Conservation (phyloP, 148 eudicot species). For the Linanthus parryae region DNA sequence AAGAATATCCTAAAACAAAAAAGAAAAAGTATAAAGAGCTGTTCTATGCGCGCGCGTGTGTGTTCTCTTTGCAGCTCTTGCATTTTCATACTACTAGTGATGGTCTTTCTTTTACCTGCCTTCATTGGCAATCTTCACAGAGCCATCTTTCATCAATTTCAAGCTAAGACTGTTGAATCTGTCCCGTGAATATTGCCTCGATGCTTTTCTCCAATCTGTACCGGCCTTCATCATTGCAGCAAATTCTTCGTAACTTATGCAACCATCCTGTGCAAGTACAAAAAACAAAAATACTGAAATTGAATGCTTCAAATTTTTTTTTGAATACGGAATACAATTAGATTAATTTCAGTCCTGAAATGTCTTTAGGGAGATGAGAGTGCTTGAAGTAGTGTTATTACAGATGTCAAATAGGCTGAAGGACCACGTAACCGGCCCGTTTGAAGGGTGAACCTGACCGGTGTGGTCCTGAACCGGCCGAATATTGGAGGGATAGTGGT, state of each 20-base stretch:
- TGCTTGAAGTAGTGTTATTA: background rate
- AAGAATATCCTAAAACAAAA: too few relatives aligned
- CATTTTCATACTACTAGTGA: conserved; percentile 9
- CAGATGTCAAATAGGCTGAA: background rate
- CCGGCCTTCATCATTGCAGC: conserved; percentile 84
- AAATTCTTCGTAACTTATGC: conserved; percentile 77
- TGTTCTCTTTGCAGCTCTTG: too few relatives aligned
- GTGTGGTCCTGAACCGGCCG: too few relatives aligned
- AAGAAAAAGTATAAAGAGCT: too few relatives aligned
- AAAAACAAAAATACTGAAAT: background rate
- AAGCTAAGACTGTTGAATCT: conserved; percentile 71
- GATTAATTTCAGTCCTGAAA: background rate
- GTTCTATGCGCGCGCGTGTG: too few relatives aligned
- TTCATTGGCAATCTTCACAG: too few relatives aligned
- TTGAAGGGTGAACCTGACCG: background rate
- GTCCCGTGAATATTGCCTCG: conserved; percentile 77
- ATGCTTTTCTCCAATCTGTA: conserved; percentile 85
- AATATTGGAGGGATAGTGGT: too few relatives aligned
- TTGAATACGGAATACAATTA: background rate
- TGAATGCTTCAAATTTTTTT: background rate
- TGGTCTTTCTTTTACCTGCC: too few relatives aligned
- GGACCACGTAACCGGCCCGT: background rate
- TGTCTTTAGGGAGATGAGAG: too few relatives aligned
- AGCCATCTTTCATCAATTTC: conserved; percentile 63
- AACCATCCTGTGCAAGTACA: conserved; percentile 51